These are phyloP conservation scores for Globisporangium viniferum DNA, from an alignment of 352 stramenopile genomes.

Conservation along the genomic window DNA sequence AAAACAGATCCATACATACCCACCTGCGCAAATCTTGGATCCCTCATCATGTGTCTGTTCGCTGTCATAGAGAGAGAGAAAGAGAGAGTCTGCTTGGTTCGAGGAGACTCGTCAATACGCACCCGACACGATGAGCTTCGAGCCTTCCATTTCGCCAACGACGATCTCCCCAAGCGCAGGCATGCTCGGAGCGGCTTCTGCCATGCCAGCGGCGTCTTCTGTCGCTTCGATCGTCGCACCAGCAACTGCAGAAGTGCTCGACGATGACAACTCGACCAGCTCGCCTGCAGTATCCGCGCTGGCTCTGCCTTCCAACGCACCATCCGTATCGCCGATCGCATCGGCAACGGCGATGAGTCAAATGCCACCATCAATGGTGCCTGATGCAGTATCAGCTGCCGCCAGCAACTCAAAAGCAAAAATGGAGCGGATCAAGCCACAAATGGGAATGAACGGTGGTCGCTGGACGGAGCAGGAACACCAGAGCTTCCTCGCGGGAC, in stretches of 20 bases:
- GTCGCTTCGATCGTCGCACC: slow-evolving; percentile 17
- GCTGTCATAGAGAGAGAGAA: background rate
- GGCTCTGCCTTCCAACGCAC: slow-evolving; percentile 20
- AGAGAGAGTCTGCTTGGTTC: background rate
- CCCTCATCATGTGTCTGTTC: slow-evolving; percentile 1
- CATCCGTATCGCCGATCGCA: slow-evolving; percentile 15
- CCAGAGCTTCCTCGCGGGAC: slow-evolving; percentile 91
- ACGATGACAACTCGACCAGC: slow-evolving; percentile 18
- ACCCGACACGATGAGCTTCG: slow-evolving; percentile 1
- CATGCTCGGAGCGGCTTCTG: background rate
- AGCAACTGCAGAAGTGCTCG: slow-evolving; percentile 16
- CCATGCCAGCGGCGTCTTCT: background rate
- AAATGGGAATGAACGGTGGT: slow-evolving; percentile 82
- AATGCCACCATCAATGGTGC: slow-evolving; percentile 19
- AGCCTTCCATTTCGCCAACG: background rate
- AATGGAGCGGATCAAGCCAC: slow-evolving; percentile 47
- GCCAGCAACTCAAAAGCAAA: slow-evolving; percentile 9
- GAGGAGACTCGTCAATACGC: background rate
- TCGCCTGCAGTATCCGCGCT: slow-evolving; percentile 30
- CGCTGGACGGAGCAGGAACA: slow-evolving; percentile 96
- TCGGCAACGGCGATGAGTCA: slow-evolving; percentile 24
- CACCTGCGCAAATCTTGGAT: background rate
- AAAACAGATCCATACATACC: background rate
- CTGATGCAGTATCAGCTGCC: background rate
- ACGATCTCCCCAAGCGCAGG: background rate